phyloP scores from a whole-genome alignment of 257 asterid species.

The Schizonepeta tenuifolia region DNA sequence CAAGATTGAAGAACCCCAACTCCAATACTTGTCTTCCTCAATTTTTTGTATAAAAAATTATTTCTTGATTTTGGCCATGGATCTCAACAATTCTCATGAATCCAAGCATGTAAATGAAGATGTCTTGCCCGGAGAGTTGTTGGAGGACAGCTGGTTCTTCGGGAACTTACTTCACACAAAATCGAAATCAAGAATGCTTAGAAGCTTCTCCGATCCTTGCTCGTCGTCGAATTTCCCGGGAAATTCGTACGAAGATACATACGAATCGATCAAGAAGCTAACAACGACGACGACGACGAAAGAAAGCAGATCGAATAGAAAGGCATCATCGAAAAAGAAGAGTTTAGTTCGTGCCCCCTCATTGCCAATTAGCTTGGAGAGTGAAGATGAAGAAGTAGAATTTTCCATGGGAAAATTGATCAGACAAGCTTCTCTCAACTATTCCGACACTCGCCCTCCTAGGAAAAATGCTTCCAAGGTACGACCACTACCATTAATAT shows the following conservation, averaged over 20 bases:
- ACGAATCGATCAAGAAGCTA: constrained; percentile 47
- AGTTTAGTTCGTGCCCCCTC: constrained; percentile 56
- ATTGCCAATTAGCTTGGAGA: constrained; percentile 44
- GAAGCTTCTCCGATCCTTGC: constrained; percentile 67
- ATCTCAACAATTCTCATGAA: background rate
- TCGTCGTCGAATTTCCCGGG: constrained; percentile 44
- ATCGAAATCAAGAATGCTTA: constrained; percentile 52
- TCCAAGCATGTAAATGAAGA: constrained; percentile 11
- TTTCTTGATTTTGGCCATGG: constrained; percentile 30
- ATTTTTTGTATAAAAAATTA: background rate
- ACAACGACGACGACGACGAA: background rate
- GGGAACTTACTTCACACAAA: constrained; percentile 59
- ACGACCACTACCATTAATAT: too few species aligned
- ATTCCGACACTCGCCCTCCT: constrained; percentile 43
- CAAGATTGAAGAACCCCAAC: constrained; percentile 32
- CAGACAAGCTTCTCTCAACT: constrained; percentile 65
- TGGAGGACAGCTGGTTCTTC: constrained; percentile 79
- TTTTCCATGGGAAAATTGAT: constrained; percentile 65
- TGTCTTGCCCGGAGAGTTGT: constrained; percentile 58
- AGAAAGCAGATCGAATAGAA: constrained; percentile 34
- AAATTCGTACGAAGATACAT: constrained; percentile 62
- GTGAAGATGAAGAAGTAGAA: constrained; percentile 41
- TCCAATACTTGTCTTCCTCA: background rate
- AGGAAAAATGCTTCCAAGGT: constrained; percentile 35
- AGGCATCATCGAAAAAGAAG: constrained; percentile 4